Evolutionary conservation across 495 filamentous ascomycete species (phyloP).

Genomic region (Daldinia decipiens): DNA sequence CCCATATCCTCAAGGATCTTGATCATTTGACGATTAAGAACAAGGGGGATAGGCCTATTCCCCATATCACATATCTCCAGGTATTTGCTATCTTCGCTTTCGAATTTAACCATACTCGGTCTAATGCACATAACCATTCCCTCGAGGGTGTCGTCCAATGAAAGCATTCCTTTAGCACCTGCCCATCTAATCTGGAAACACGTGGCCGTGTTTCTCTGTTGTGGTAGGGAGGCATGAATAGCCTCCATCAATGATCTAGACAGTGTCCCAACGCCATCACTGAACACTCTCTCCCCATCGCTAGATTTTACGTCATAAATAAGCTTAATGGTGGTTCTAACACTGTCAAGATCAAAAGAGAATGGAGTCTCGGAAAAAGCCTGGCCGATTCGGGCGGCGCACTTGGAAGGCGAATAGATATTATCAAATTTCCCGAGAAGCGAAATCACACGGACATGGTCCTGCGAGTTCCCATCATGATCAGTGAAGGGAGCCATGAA

Average conservation of each 20-base stretch:
- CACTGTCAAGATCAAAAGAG: conserved; percentile 53
- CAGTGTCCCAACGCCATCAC: conserved; percentile 81
- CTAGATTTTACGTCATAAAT: conserved; percentile 56
- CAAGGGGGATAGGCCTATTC: conserved; percentile 70
- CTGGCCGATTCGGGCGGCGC: conserved; percentile 84
- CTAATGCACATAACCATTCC: conserved; percentile 68
- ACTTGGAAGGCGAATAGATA: conserved; percentile 75
- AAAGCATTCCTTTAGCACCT: conserved; percentile 78
- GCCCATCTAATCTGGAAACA: conserved; percentile 76
- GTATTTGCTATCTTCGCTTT: conserved; percentile 58
- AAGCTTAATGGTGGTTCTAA: conserved; percentile 45
- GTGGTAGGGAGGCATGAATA: conserved; percentile 60
- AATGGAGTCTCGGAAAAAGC: conserved; percentile 81
- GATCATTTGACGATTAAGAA: conserved; percentile 80
- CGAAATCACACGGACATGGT: conserved; percentile 64
- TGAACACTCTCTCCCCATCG: conserved; percentile 67
- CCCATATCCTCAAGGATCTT: conserved; percentile 82
- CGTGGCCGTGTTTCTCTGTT: conserved; percentile 61
- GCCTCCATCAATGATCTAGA: conserved; percentile 65
- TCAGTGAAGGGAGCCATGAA: conserved; percentile 76
- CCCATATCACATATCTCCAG: conserved; percentile 81
- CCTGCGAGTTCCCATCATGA: conserved; percentile 50
- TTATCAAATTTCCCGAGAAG: conserved; percentile 71
- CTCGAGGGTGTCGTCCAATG: conserved; percentile 67
- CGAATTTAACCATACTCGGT: conserved; percentile 82